These are phyloP conservation scores for Ceratobasidium sp. DNA, from an alignment of 1,284 basidiomycete species.

Conservation along the genomic window DNA sequence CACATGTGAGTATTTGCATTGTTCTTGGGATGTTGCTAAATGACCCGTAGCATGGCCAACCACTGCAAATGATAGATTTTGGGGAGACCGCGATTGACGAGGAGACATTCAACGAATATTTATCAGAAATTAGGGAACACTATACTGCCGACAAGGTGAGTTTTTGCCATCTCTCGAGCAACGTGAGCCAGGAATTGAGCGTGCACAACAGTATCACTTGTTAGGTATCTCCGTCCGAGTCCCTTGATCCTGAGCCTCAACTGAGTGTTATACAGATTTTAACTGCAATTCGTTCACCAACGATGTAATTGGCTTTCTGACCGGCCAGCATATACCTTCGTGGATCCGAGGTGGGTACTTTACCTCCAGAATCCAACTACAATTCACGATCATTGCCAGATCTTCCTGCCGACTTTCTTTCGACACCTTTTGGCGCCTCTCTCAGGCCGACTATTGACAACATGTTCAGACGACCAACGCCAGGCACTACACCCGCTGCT, in stretches of 20 bases:
- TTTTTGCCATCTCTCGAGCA: conserved; percentile 10
- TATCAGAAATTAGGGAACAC: conserved; percentile 75
- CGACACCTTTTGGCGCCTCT: conserved; percentile 89
- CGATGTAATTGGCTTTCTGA: conserved; percentile 85
- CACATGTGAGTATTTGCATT: conserved; percentile 65
- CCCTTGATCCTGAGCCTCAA: conserved; percentile 9
- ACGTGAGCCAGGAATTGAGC: background rate
- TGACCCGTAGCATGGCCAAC: conserved; percentile 76
- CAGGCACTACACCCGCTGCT: conserved; percentile 50
- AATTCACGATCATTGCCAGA: conserved; percentile 60
- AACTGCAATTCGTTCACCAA: conserved; percentile 94
- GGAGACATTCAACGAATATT: conserved; percentile 84
- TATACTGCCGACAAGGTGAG: conserved; percentile 88
- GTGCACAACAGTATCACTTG: conserved; percentile 77
- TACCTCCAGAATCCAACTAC: background rate
- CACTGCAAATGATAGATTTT: conserved; percentile 79
- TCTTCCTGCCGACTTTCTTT: conserved; percentile 87
- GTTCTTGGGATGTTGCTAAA: conserved; percentile 1
- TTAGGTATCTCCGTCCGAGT: conserved; percentile 63
- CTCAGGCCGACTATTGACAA: conserved; percentile 88
- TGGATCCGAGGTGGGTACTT: conserved; percentile 74
- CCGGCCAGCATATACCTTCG: conserved; percentile 77
- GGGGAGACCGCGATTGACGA: conserved; percentile 86
- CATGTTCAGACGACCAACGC: conserved; percentile 73
- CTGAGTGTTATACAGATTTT: conserved; percentile 64